phyloP scores from a whole-genome alignment of 768 basidiomycete species.

The Porphyrellus cyaneotinctus region DNA sequence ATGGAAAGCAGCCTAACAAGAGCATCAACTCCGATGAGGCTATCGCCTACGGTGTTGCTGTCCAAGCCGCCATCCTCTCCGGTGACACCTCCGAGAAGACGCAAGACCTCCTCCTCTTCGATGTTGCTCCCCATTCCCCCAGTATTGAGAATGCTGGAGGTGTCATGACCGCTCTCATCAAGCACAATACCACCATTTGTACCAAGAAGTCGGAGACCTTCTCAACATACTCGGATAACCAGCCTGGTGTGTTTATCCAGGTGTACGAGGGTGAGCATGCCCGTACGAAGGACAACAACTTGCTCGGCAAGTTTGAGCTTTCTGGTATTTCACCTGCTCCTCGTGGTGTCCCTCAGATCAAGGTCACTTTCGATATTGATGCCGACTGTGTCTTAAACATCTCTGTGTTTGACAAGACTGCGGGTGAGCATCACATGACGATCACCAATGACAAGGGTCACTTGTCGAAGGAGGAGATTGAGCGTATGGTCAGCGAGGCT shows the following conservation, averaged over 20 bases:
- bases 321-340: constrained; percentile 95
- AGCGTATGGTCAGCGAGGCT: constrained; percentile 94
- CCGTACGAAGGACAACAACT: constrained; percentile 97
- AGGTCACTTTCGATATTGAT: constrained; percentile 98
- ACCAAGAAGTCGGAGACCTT: constrained; percentile 99
- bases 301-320: no score
- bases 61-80: constrained; percentile 96
- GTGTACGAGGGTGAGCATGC: constrained; percentile 99
- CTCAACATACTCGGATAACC: constrained; percentile 99
- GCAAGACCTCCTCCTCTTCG: constrained; percentile 89
- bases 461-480: no score
- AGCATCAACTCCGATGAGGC: constrained; percentile 99
- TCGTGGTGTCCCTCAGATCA: constrained; percentile 95
- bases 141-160: constrained; percentile 99
- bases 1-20: constrained; percentile 98
- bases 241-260: constrained; percentile 97
- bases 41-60: constrained; percentile 97
- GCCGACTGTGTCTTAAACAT: constrained; percentile 96
- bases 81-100: constrained; percentile 98
- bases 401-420: constrained; percentile 92
- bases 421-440: constrained; percentile 92
- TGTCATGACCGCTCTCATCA: constrained; percentile 98
- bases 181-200: constrained; percentile 97
- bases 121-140: constrained; percentile 84
- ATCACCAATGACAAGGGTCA: constrained; percentile 98